Evolutionary conservation across 2,329 filamentous ascomycete species (phyloP).

Genomic region (Beauveria sp.): DNA sequence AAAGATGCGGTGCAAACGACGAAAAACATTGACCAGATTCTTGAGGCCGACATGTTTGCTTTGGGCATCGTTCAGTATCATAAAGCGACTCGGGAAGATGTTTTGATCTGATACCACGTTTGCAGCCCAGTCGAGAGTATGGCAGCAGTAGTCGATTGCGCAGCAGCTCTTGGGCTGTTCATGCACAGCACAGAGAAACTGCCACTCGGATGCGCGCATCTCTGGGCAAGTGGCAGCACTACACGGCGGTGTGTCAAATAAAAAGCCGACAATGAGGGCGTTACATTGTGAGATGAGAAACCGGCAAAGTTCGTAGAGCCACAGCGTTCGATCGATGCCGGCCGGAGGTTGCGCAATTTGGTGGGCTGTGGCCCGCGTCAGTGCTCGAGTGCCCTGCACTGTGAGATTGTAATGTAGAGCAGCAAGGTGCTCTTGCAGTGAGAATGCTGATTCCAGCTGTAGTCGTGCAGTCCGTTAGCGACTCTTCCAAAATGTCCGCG

Average conservation of each 20-base stretch:
- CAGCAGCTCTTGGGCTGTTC: slow-evolving; percentile 95
- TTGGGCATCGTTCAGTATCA: slow-evolving; percentile 46
- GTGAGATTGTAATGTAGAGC: slow-evolving; percentile 82
- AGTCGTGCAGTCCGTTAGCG: slow-evolving; percentile 12
- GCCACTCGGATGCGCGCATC: slow-evolving; percentile 98
- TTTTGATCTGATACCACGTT: slow-evolving; percentile 91
- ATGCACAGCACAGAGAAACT: slow-evolving; percentile 96
- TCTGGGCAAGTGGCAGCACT: slow-evolving; percentile 86
- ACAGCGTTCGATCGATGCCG: slow-evolving; percentile 77
- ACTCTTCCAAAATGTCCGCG: not conserved
- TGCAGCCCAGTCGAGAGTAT: slow-evolving; percentile 95
- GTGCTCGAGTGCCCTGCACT: slow-evolving; percentile 56
- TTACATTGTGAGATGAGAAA: slow-evolving; percentile 95
- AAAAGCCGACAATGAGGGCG: slow-evolving; percentile 82
- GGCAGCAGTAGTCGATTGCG: slow-evolving; percentile 98
- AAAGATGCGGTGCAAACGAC: slow-evolving; percentile 90
- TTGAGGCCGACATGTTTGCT: slow-evolving; percentile 61
- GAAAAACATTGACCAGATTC: slow-evolving; percentile 90
- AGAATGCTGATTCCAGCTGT: slow-evolving; percentile 93
- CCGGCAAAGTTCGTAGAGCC: slow-evolving; percentile 96
- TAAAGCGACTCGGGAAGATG: slow-evolving; percentile 83
- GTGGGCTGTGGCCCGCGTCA: slow-evolving; percentile 67
- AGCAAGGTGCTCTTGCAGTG: slow-evolving; percentile 93
- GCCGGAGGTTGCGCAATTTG: slow-evolving; percentile 73
- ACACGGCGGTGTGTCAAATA: slow-evolving; percentile 84